Conservation (phyloP, 176 grass and related monocot species). For the Eleusine coracana region DNA sequence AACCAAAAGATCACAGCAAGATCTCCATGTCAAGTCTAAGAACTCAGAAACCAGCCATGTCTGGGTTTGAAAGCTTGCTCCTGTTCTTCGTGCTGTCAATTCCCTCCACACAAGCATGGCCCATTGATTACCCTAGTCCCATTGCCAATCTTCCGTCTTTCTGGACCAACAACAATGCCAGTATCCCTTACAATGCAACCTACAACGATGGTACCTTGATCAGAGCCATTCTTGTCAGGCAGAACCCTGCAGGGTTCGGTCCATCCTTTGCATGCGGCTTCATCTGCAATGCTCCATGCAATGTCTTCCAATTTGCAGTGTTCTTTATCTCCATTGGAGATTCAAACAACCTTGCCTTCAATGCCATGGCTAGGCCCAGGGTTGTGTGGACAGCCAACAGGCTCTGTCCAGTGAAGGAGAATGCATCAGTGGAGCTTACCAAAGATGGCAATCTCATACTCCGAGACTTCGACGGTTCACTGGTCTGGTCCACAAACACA, state of each 20-base stretch:
- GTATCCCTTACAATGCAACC: slow-evolving; percentile 37
- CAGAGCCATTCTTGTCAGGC: slow-evolving; percentile 55
- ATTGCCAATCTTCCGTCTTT: slow-evolving; percentile 49
- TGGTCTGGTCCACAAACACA: slow-evolving; percentile 60
- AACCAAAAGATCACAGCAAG: slow-evolving; percentile 35
- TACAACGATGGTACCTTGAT: slow-evolving; percentile 5
- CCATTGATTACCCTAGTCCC: slow-evolving; percentile 53
- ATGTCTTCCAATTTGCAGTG: slow-evolving; percentile 54
- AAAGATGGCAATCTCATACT: slow-evolving; percentile 55
- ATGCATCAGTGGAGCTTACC: slow-evolving; percentile 48
- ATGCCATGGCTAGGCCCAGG: slow-evolving; percentile 1
- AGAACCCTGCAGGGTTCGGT: slow-evolving; percentile 35
- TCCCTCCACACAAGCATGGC: slow-evolving; percentile 46
- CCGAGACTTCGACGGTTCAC: slow-evolving; percentile 37
- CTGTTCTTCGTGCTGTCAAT: slow-evolving; percentile 36
- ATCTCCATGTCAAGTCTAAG: slow-evolving; percentile 35
- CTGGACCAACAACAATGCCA: slow-evolving; percentile 52
- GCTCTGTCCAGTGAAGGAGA: slow-evolving; percentile 43
- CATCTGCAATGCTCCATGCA: slow-evolving; percentile 52
- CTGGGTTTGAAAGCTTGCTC: slow-evolving; percentile 24
- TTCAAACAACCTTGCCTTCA: background rate
- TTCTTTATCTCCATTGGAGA: slow-evolving; percentile 35
- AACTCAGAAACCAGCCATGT: slow-evolving; percentile 36
- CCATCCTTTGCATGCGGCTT: slow-evolving; percentile 55
- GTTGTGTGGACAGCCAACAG: slow-evolving; percentile 67